Evolutionary conservation across 768 basidiomycete species (phyloP).

Genomic region (Auricularia sp.): DNA sequence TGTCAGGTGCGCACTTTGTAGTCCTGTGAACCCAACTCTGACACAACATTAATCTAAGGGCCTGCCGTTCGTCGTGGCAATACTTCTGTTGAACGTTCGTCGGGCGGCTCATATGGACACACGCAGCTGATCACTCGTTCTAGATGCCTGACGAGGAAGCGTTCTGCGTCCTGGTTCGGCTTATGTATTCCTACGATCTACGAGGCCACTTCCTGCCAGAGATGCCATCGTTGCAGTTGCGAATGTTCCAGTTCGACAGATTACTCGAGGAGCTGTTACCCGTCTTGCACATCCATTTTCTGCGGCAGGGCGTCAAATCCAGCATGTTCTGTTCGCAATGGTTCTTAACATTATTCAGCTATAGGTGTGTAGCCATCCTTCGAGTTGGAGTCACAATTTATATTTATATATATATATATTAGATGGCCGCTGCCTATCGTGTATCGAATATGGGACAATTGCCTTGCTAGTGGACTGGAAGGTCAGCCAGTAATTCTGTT

Average conservation of each 20-base stretch:
- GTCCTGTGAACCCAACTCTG: background rate
- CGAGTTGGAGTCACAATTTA: background rate
- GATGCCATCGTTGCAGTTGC: constrained; percentile 94
- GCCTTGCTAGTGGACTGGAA: constrained; percentile 93
- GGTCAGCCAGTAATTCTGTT: background rate
- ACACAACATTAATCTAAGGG: constrained; percentile 31
- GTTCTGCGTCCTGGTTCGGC: constrained; percentile 84
- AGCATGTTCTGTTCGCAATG: constrained; percentile 99
- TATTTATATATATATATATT: constrained; percentile 4
- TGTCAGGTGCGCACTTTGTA: constrained; percentile 46
- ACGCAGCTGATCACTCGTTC: background rate
- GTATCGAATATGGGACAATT: constrained; percentile 93
- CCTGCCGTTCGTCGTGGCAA: constrained; percentile 90
- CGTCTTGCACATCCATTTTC: constrained; percentile 84
- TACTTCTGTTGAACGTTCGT: constrained; percentile 80
- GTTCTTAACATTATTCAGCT: constrained; percentile 96
- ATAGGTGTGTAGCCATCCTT: constrained; percentile 45
- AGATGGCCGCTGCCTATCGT: constrained; percentile 94
- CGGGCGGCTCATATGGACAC: background rate
- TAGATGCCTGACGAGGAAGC: constrained; percentile 99
- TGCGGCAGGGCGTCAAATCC: constrained; percentile 90
- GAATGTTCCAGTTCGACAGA: constrained; percentile 86
- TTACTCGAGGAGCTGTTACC: constrained; percentile 88
- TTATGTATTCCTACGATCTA: constrained; percentile 95
- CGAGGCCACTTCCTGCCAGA: constrained; percentile 97